These are phyloP conservation scores for Chaetomium sp. DNA, from an alignment of 2,329 filamentous ascomycete species.

Conservation along the genomic window DNA sequence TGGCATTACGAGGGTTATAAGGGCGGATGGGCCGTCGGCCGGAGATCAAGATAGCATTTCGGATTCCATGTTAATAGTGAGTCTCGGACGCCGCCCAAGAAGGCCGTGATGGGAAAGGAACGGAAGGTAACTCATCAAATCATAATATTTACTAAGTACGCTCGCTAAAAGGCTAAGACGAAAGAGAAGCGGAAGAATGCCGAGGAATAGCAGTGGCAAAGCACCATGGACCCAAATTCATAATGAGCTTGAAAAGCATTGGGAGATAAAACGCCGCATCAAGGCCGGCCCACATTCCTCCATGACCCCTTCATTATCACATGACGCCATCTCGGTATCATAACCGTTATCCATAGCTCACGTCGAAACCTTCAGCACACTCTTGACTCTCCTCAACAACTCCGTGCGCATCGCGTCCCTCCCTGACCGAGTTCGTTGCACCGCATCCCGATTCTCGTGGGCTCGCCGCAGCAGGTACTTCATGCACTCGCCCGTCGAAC, in stretches of 20 bases:
- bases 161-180: no score
- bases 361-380: conserved; percentile 31
- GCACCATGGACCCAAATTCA: no score
- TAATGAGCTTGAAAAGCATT: no score
- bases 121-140: no score
- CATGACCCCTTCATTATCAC: no score
- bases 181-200: no score
- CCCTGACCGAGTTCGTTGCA: conserved; percentile 55
- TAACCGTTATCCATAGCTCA: conserved; percentile 1
- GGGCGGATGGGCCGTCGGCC: conserved; percentile 19
- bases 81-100: neutral
- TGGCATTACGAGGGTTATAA: conserved; percentile 64
- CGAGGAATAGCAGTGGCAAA: no score
- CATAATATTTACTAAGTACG: no score
- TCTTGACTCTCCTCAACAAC: conserved; percentile 49
- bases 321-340: no score
- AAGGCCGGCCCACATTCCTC: no score
- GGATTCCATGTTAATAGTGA: neutral
- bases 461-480: conserved; percentile 70
- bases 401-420: conserved; percentile 58
- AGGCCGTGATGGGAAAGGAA: no score
- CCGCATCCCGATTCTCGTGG: conserved; percentile 68
- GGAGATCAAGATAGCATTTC: neutral
- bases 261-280: no score
- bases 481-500: conserved; percentile 71